Evolutionary conservation across 208 protist genomes (phyloP).

Genomic region (Acanthamoeba triangularis): DNA sequence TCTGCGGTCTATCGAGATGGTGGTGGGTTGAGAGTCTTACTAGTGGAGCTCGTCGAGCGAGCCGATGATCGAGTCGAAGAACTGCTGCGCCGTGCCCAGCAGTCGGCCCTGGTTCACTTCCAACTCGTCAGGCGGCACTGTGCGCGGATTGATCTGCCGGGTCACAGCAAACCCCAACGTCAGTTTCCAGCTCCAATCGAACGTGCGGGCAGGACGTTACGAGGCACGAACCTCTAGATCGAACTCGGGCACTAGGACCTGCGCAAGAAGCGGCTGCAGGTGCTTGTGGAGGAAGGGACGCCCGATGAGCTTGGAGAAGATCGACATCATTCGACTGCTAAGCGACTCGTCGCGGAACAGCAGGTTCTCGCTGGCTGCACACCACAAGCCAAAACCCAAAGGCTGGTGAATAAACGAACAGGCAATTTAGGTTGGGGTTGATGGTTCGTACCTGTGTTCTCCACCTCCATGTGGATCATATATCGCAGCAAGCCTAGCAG

Average conservation of each 20-base stretch:
- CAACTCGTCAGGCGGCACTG: neutral
- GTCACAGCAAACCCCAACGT: no score
- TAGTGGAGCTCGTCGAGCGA: conserved; percentile 14
- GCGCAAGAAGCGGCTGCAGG: conserved; percentile 11
- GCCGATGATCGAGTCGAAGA: conserved; percentile 36
- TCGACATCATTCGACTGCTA: conserved; percentile 58
- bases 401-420: no score
- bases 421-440: no score
- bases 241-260: conserved; percentile 62
- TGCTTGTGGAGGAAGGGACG: conserved; percentile 33
- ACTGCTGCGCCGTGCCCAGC: conserved; percentile 14
- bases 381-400: neutral
- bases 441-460: conserved; percentile 74
- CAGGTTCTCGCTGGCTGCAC: conserved; percentile 39
- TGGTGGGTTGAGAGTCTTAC: neutral
- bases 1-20: neutral
- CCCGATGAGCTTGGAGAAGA: conserved; percentile 57
- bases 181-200: neutral
- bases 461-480: conserved; percentile 70
- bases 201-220: neutral
- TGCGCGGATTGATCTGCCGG: neutral
- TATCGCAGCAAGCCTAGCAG: conserved; percentile 28
- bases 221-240: conserved; percentile 24
- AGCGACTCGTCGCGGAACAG: conserved; percentile 63
- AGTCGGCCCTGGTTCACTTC: neutral